Evolutionary conservation across 202 grass and related monocot genomes (phyloP), one percentile per base, ranked within the genome.

Genomic region (Setaria italica): DNA sequence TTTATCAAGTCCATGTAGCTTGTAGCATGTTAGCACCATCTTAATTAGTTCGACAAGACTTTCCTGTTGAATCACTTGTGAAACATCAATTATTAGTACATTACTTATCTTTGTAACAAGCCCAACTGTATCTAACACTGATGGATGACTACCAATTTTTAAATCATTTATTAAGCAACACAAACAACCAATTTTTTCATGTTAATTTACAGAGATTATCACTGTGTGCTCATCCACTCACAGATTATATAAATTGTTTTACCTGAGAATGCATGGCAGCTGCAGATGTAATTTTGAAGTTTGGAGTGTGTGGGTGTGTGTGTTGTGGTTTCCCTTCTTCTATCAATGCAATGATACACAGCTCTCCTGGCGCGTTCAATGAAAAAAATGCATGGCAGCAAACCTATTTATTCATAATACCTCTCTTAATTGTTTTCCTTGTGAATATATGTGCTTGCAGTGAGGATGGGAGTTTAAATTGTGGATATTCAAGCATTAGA

Each of bases 401-500:
- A 72, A 30, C 49, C 14, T 53, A 77, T 72, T 78, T 63, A 3
- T 72, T 72, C 54, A 50, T 82, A 16, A 11, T 78, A 45, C 33
- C 47, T 79, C 69, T 70, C 77, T 30, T 69, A 78, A 56, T 59
- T 68, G 21, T 73, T 58, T 30, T 56, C 49, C 45, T 82, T 83
- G 71, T 67, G 68, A n/a, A 66, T 30, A 84, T 67, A 50, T 87
- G 47, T 84, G 80, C 25, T 82, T 89, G 74, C 84, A 97, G 92
- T 80, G 90, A 94, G 66, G 86, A 97, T 47, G 90, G 88, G 86
- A 92, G 88, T 49, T 62, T 97, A 77, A 84, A 70, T 84, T 94
- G 90, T 88, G 95, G 90, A 76, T 97, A 97, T 76, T 89, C 92
- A 46, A 97, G 92, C 85, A 89, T 90, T 78, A 90, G 87, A 85